Percentiles rank a stretch among this genome's conserved stretches.
phyloP scores from a whole-genome alignment of 192 early-diverging fungal species.

The Backusella parvicylindrica region DNA sequence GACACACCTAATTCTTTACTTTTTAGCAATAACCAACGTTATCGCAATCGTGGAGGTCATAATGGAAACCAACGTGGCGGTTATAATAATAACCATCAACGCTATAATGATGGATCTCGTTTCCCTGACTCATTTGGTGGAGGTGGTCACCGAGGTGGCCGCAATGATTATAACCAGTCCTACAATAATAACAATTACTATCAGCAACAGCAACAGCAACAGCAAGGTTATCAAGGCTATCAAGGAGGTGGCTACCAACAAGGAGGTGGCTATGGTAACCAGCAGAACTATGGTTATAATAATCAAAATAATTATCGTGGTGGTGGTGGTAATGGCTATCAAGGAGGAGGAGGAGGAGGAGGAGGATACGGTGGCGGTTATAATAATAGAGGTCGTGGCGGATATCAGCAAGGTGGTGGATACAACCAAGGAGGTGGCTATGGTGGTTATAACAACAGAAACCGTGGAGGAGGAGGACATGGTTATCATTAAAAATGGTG shows the following conservation, averaged over 20 bases:
- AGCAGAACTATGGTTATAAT: constrained; percentile 20
- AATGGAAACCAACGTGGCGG: constrained; percentile 15
- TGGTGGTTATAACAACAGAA: constrained; percentile 8
- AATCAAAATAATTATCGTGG: constrained; percentile 10
- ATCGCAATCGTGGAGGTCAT: constrained; percentile 18
- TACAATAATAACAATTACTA: background rate
- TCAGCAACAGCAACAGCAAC: background rate
- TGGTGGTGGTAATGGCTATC: constrained; percentile 19
- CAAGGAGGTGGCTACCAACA: constrained; percentile 18
- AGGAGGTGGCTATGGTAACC: constrained; percentile 20
- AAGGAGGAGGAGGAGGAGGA: constrained; percentile 29
- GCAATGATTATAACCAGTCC: background rate
- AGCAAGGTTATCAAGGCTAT: background rate
- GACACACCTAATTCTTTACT: background rate
- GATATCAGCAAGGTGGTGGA: constrained; percentile 25
- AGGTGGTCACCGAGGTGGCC: constrained; percentile 1
- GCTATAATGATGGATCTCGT: constrained; percentile 26
- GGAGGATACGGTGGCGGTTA: constrained; percentile 27
- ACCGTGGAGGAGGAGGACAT: background rate
- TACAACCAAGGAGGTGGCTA: constrained; percentile 24
- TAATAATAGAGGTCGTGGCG: constrained; percentile 26
- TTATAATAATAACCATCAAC: constrained; percentile 1
- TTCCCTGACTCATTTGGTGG: constrained; percentile 26
- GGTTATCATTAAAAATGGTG: constrained; percentile 2
- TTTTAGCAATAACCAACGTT: constrained; percentile 28